Base-by-base conservation (phyloP, 1,139 yeast genomes). In the Pichia sp. region DNA sequence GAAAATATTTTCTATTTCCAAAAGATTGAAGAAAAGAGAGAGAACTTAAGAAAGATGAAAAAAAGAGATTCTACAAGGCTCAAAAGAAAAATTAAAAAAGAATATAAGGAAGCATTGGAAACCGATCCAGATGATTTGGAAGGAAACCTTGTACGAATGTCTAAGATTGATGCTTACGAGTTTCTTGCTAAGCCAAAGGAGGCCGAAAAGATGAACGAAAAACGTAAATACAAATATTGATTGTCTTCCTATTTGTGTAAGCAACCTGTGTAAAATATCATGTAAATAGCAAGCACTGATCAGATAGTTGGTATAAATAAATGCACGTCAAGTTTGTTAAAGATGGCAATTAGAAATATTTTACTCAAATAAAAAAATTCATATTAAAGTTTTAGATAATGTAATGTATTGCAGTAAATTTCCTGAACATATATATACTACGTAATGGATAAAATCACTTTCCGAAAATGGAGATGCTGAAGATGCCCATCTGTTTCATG, bases 1-100 rank as follows among this genome's bases (percentile, higher is more conserved):
- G 66, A 64, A 47, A 62, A 58, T 36, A 49, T 49, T 1, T 62
- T 60, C 40, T 64, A 63, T 40, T 49, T 60, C 42, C 63, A 59
- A 11, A 55, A 57, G 34, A 53, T 66, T 34, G 58, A 62, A 46
- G 53, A 53, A 41, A 65, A 63, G 49, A 62, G 58, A 40, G 56
- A 58, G 32, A 56, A 57, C 31, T 36, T 61, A 7, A 55, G 58
- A 41, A 49, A 48, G 42, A 49, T 47, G 34, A 58, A 56, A 48
- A 62, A 60, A 42, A 50, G 52, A 31, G 59, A 58, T 42, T 54
- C 62, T 0, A 52, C 57, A 26, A 54, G 44, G 29, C 39, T 59
- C 25, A 58, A 59, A 40, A 55, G 58, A 41, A 54, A 58, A 41
- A 48, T 62, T 7, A 41, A 43, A 4, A 48, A 50, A 7, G 63